Evolutionary conservation across 176 grass and related monocot species (phyloP), one percentile per base, ranked within the genome.

Genomic region (Hordeum marinum): DNA sequence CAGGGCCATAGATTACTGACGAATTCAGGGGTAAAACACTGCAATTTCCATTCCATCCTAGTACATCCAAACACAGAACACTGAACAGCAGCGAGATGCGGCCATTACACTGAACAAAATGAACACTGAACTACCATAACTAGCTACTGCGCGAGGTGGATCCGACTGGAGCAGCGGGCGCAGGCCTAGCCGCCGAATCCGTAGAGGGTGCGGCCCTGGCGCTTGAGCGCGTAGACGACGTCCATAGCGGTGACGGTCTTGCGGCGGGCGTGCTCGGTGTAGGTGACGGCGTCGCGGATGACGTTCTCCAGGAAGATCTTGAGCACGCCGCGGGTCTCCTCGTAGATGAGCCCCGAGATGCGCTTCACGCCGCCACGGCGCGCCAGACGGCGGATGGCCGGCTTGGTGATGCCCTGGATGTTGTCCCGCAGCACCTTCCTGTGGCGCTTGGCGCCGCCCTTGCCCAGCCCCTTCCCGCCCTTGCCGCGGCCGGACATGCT

Each of bases 301-400:
- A 95, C 91, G 58, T 98, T 98, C 93, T 98, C 93, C 5, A 98
- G 93, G 72, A 98, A 98, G 91, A 98, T 95, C 95, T 97, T 97
- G 75, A 97, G 94, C 36, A 97, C 94, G 78, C 94, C 94, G 36
- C 92, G 92, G 14, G 92, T 97, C 92, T 97, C 95, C 90, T 97
- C 95, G 57, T 98, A 98, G 87, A 95, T 98, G 17, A 98, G 86
- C 0, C 96, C 93, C 11, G 84, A 90, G 85, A 98, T 98, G 86
- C 96, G 93, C 89, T 98, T 98, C 45, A 98, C 96, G 72, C 96
- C 93, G 5, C 96, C 96, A 11, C 95, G 75, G 7, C 91, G 70
- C 2, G 96, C 96, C 72, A 95, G 72, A 1, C 96, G 82, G 0
- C 91, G 86, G 36, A 97, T 97, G 9, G 95, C 92, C 72, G 95